Conservation (phyloP, 441 rosid species). For the Cnidoscolus chayamansa region DNA sequence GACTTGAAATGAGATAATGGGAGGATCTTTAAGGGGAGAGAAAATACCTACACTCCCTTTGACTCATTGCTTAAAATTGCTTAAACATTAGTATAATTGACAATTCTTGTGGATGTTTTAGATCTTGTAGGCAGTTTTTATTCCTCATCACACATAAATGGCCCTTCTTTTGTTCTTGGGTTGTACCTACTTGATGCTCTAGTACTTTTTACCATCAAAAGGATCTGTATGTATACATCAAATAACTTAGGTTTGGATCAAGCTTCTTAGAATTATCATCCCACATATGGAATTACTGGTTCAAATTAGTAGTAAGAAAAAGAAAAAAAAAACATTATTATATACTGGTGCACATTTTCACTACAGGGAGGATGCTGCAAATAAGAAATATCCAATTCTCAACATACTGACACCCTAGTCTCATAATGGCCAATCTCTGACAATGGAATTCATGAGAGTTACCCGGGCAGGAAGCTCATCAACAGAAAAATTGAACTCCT, state of each 20-base stretch:
- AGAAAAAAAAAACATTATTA: not conserved
- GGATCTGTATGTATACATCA: not conserved
- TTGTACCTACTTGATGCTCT: not conserved
- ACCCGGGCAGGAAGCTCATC: constrained; percentile 96
- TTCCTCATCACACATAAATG: not conserved
- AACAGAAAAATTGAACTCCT: constrained; percentile 87
- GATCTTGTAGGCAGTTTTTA: not conserved
- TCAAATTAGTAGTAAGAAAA: not conserved
- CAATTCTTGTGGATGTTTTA: not conserved
- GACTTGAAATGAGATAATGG: not conserved
- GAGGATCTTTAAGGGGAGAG: not conserved
- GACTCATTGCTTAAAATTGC: not conserved
- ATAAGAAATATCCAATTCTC: not conserved
- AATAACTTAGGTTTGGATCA: not conserved
- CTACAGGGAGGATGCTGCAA: not conserved
- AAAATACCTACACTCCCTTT: not conserved
- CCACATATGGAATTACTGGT: not conserved
- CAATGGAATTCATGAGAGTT: constrained; percentile 20
- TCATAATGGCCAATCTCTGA: not conserved
- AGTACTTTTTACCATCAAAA: not conserved
- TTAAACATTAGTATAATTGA: not conserved
- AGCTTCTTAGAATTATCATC: not conserved
- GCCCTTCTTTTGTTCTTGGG: not conserved
- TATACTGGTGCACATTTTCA: not conserved
- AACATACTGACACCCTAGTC: not conserved